Base-by-base conservation (phyloP, 2,329 filamentous ascomycete genomes). In the Aureobasidium mangrovei region DNA sequence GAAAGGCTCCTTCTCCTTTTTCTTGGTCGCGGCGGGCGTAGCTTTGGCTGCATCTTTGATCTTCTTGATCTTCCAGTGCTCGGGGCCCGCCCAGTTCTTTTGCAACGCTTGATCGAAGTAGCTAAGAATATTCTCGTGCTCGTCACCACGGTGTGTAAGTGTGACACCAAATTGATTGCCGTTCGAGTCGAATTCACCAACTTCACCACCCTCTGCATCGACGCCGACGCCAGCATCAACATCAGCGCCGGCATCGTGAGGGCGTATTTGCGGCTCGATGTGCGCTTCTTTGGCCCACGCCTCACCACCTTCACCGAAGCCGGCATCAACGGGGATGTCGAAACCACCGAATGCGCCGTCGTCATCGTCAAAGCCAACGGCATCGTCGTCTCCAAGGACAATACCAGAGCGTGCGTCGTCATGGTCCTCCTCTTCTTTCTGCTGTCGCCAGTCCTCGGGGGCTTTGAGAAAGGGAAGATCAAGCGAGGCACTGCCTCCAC, bases 51-150 rank as follows among this genome's bases (percentile, higher is more conserved):
- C 71, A 54, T 83, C 80, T 63, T 97, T 97, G 69, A 98, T 93
- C 65, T 90, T 89, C 59, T 88, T 81, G 66, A 98, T 97, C 61
- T 91, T 85, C 93, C 93, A 98, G 70, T 98, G 93, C 68, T 97
- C 93, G n/a, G 93, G 91, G 46, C 90, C 94, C 4, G 86, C 85
- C 91, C 93, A 98, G 65, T 96, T 96, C 78, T 95, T 97, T 67
- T 93, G 88, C 41, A 97, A 74, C 2, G 91, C 91, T 65, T 95
- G 89, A 68, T 98, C 93, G 66, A 98, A 98, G 73, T 97, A 98
- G 65, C 88, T 86, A n/a, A 98, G 78, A 56, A 98, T 95, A 63
- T 95, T 91, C 62, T 97, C 89, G 66, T 96, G 90, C 48, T 78
- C 77, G 53, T 82, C 82, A 12, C 77, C 73, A 7, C 65, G 62